These are phyloP conservation scores for Striga asiatica DNA, from an alignment of 257 asterid genomes.

Conservation along the genomic window DNA sequence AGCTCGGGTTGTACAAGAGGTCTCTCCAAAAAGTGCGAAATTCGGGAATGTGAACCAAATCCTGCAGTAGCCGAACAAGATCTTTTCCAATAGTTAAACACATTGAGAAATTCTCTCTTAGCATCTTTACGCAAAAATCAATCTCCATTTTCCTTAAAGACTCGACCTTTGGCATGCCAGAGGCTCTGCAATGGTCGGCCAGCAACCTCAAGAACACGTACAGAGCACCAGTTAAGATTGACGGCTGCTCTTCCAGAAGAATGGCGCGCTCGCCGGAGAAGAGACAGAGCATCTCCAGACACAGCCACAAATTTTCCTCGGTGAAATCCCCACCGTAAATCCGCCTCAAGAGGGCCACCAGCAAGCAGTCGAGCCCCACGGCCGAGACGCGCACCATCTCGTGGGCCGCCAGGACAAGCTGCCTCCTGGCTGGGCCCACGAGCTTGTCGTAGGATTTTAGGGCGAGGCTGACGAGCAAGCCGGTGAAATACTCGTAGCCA, in stretches of 20 bases:
- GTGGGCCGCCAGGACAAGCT: constrained; percentile 45
- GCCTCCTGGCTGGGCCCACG: constrained; percentile 35
- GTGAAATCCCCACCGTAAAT: constrained; percentile 60
- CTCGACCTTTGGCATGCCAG: constrained; percentile 27
- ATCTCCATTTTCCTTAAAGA: constrained; percentile 49
- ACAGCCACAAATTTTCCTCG: constrained; percentile 64
- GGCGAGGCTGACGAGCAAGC: constrained; percentile 40
- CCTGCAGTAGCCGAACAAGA: constrained; percentile 73
- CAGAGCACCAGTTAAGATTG: constrained; percentile 45
- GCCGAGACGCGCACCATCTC: constrained; percentile 55
- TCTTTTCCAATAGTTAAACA: constrained; percentile 78
- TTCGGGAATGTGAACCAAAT: constrained; percentile 60
- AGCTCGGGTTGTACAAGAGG: constrained; percentile 41
- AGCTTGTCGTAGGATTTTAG: constrained; percentile 42
- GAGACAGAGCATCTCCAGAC: constrained; percentile 48
- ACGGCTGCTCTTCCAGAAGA: constrained; percentile 50
- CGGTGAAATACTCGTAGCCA: constrained; percentile 52
- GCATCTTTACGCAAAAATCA: constrained; percentile 42
- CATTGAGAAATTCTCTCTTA: constrained; percentile 48
- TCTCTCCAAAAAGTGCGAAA: constrained; percentile 64
- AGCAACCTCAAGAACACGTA: constrained; percentile 63
- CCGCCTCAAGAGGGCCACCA: constrained; percentile 61
- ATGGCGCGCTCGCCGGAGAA: constrained; percentile 42
- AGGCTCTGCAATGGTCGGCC: constrained; percentile 53
- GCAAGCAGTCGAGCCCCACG: constrained; percentile 51